A percentile compares a stretch with the other conserved stretches of the same genome.
These are phyloP conservation scores for Chaetomidium leptoderma DNA, from an alignment of 495 filamentous ascomycete species.

Conservation along the genomic window DNA sequence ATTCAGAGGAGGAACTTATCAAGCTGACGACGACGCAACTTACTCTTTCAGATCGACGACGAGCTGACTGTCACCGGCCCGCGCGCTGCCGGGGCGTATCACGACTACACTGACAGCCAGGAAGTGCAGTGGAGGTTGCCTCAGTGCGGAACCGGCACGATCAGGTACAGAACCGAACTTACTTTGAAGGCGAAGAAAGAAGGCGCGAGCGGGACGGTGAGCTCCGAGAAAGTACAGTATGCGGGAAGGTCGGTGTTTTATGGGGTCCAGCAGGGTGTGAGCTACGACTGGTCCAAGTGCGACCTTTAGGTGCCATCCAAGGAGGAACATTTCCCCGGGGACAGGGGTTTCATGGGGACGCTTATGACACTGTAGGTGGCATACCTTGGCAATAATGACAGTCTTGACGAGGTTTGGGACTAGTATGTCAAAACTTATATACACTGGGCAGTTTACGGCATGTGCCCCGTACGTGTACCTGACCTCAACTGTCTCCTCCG, in stretches of 20 bases:
- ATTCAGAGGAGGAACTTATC: too few species aligned
- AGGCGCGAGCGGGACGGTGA: not conserved
- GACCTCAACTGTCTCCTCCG: too few species aligned
- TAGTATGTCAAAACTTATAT: too few species aligned
- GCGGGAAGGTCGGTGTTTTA: not conserved
- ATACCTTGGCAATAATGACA: too few species aligned
- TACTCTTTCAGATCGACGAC: not conserved
- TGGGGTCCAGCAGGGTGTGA: constrained; percentile 4
- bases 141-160: not conserved
- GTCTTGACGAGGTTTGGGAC: too few species aligned
- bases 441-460: too few species aligned
- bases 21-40: too few species aligned
- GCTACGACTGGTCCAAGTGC: constrained; percentile 6
- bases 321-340: too few species aligned
- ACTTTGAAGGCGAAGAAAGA: not conserved
- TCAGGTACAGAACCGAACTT: constrained; percentile 5
- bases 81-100: not conserved
- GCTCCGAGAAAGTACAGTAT: not conserved
- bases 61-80: not conserved
- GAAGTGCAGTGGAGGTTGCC: not conserved
- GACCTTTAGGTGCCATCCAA: not conserved
- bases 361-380: too few species aligned
- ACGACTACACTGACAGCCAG: not conserved
- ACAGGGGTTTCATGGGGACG: too few species aligned
- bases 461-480: too few species aligned